Evolutionary conservation across 1,284 basidiomycete species (phyloP).

Genomic region (Malassezia nana): DNA sequence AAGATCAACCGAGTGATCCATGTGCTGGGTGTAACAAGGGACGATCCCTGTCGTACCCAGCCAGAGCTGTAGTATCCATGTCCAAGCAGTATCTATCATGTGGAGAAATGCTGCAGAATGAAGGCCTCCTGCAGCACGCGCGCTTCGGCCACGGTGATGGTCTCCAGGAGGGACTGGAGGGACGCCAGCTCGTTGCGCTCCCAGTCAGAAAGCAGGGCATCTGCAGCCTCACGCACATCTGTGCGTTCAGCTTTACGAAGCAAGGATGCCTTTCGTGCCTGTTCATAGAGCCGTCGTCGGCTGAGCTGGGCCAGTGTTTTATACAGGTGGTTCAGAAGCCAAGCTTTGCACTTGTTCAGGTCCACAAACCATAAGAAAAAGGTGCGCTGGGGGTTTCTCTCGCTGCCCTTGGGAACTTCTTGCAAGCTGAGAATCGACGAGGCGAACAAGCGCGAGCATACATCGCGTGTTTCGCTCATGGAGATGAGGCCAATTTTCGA

Average conservation of each 20-base stretch:
- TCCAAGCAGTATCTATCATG: conserved; percentile 4
- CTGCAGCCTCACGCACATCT: conserved; percentile 35
- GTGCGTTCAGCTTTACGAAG: conserved; percentile 37
- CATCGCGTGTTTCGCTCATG: conserved; percentile 70
- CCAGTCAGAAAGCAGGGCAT: conserved; percentile 28
- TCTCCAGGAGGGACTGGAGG: conserved; percentile 22
- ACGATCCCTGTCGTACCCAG: too few relatives aligned
- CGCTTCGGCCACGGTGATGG: conserved; percentile 28
- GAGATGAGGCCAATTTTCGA: conserved; percentile 86
- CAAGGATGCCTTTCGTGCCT: conserved; percentile 24
- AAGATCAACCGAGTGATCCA: conserved; percentile 5
- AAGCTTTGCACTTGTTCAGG: conserved; percentile 31
- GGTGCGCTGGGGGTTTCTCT: conserved; percentile 39
- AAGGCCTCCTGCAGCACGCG: conserved; percentile 32
- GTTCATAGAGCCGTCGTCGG: conserved; percentile 33
- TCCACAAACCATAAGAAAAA: conserved; percentile 47
- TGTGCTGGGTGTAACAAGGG: neutral
- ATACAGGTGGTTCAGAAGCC: conserved; percentile 43
- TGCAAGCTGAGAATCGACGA: conserved; percentile 38
- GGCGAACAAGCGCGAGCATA: conserved; percentile 61
- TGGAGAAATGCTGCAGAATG: conserved; percentile 23
- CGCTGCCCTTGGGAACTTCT: conserved; percentile 44
- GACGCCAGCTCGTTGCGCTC: conserved; percentile 26
- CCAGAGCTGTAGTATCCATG: neutral
- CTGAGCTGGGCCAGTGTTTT: conserved; percentile 29